A percentile compares a stretch with the other conserved stretches of the same genome.
Evolutionary conservation across 345 rosid species (phyloP).

Genomic region (Aurinia saxatilis): DNA sequence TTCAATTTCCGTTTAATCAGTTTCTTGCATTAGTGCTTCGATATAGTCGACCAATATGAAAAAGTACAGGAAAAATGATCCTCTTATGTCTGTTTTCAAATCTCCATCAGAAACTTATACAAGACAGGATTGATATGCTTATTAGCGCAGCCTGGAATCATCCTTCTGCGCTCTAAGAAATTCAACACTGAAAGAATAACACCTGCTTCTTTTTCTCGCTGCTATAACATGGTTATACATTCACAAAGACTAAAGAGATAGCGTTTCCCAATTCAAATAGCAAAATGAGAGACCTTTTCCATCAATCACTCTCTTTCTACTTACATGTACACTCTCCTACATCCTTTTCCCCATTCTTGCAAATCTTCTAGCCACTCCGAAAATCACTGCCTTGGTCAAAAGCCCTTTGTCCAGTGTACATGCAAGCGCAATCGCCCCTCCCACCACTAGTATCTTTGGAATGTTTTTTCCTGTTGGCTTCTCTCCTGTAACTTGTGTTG

Average conservation of each 20-base stretch:
- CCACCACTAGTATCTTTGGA: constrained; percentile 61
- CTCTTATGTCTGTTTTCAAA: neutral
- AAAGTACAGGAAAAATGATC: too few species aligned
- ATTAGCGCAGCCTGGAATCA: constrained; percentile 2
- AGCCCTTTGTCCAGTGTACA: constrained; percentile 84
- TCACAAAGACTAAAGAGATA: constrained; percentile 6
- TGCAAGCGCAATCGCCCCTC: constrained; percentile 91
- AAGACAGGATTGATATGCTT: neutral
- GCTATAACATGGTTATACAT: constrained; percentile 19
- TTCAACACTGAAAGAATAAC: constrained; percentile 12
- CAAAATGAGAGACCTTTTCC: neutral
- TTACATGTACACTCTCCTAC: constrained; percentile 27
- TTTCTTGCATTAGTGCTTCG: neutral
- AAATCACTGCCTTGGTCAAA: constrained; percentile 83
- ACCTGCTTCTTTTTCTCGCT: neutral
- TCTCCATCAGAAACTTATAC: neutral
- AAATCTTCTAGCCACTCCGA: constrained; percentile 88
- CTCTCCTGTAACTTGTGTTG: constrained; percentile 23
- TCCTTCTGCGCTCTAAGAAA: neutral
- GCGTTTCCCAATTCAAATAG: constrained; percentile 4
- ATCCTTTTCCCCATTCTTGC: constrained; percentile 74
- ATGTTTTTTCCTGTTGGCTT: constrained; percentile 43
- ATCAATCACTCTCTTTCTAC: constrained; percentile 2
- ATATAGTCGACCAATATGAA: too few species aligned
- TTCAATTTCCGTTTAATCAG: neutral